A percentile compares a stretch with the other conserved stretches of the same genome.
These are phyloP conservation scores for Plenodomus lindquistii DNA, from an alignment of 2,329 filamentous ascomycete species.

Conservation along the genomic window DNA sequence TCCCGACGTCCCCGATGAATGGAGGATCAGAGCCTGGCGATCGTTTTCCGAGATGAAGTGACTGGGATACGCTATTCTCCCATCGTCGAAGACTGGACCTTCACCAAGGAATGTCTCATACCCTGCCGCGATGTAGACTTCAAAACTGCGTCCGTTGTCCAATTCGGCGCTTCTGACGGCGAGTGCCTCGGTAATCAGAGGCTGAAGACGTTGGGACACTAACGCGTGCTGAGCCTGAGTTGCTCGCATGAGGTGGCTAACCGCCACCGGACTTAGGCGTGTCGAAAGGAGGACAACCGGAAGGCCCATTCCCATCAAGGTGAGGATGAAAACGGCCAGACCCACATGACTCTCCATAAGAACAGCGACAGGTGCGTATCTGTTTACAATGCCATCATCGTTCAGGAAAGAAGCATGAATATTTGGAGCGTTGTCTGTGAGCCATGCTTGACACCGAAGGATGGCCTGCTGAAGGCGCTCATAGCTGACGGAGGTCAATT, in stretches of 20 bases:
- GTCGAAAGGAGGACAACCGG: background rate
- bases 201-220: background rate
- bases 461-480: background rate
- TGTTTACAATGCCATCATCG: no score
- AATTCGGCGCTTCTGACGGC: no score
- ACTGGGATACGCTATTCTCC: background rate
- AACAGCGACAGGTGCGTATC: background rate
- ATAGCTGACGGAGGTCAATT: no score
- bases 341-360: background rate
- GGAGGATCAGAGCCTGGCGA: constrained; percentile 49
- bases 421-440: background rate
- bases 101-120: background rate
- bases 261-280: background rate
- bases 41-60: background rate
- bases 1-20: constrained; percentile 60
- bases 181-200: background rate
- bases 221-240: background rate
- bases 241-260: background rate
- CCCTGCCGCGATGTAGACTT: background rate
- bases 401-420: background rate
- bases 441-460: background rate
- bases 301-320: background rate
- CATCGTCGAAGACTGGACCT: no score
- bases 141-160: no score
- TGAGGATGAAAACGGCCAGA: background rate